Evolutionary conservation across 129 eudicot species (phyloP).

Genomic region (Flaveria ramosissima): DNA sequence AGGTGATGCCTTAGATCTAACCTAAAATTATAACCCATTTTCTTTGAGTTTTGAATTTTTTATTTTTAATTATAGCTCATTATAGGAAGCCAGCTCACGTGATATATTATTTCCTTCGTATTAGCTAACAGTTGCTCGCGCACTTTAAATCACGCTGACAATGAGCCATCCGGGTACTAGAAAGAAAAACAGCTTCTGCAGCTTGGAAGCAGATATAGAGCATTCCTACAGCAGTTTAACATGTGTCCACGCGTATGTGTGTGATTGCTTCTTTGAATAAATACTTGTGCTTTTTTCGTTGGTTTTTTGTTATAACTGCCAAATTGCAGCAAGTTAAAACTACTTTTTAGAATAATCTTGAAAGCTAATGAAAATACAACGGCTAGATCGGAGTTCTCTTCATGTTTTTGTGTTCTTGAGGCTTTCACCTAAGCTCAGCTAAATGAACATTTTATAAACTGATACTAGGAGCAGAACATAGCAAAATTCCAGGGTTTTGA

Average conservation of each 20-base stretch:
- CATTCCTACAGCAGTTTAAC: background rate
- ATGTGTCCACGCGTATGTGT: background rate
- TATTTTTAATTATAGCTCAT: background rate
- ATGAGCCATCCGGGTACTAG: slow-evolving; percentile 10
- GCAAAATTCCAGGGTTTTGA: background rate
- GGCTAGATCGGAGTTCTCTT: background rate
- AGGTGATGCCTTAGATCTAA: slow-evolving; percentile 24
- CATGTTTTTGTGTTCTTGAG: background rate
- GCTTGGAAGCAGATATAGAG: background rate
- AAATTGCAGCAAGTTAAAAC: slow-evolving; percentile 14
- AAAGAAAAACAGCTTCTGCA: slow-evolving; percentile 6
- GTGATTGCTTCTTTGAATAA: slow-evolving; percentile 7
- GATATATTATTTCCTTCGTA: background rate
- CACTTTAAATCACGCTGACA: slow-evolving; percentile 20
- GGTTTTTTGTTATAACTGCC: slow-evolving; percentile 4
- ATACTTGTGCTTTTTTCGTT: background rate
- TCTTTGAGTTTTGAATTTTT: background rate
- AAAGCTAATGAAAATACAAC: slow-evolving; percentile 3
- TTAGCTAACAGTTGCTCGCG: slow-evolving; percentile 2
- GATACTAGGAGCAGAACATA: background rate
- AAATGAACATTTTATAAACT: background rate
- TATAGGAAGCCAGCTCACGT: slow-evolving; percentile 9
- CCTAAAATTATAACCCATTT: background rate
- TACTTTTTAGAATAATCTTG: background rate
- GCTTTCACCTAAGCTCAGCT: background rate